Base-by-base conservation (phyloP, 495 filamentous ascomycete genomes). In the Daldinia loculata region DNA sequence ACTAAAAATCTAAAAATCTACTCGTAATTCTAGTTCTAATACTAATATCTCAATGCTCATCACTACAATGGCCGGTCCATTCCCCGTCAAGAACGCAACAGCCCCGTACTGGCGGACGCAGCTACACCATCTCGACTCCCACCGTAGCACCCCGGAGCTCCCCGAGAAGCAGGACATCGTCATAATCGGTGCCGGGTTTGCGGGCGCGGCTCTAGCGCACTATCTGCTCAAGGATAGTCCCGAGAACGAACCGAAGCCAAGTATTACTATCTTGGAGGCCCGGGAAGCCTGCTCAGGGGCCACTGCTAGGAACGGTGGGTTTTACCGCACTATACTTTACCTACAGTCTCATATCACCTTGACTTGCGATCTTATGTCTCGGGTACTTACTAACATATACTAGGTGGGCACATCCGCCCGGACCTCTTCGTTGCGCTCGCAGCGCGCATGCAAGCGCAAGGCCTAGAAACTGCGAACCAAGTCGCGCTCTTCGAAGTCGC, bases 281-380 rank as follows among this genome's bases (percentile, higher is more conserved):
- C 81, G 91, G 19, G 85, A 89, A 71, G 85, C 89, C 11, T 92
- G 90, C 72, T 92, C 86, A 75, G 91, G 91, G 15, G 91, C 91
- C 9, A 92, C 90, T 0, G 91, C 89, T 0, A 82, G 91, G 63
- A 84, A 85, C 64, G 71, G 82, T 77, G 30, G 75, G 57, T 67
- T 11, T 0, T 3, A 9, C 8, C 14, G 5, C 11, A 6, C 12
- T 50, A n/a, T 26, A 15, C 3, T 88, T 83, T 38, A 29, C n/a
- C 27, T 32, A 85, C 84, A 84, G 1, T 89, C 88, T 68, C 84
- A 84, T 22, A 48, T 19, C 41, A 19, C 19, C 3, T 24, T 24
- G 7, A 11, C 17, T 11, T 9, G 22, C 11, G 19, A 24, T 24
- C 61, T 80, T 85, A 24, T 82, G 87, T 11, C 81, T 84, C 5